Percentiles rank a stretch among this genome's conserved stretches.
Evolutionary conservation across 345 rosid genomes (phyloP).

Genomic region (Eucalyptus sp.): DNA sequence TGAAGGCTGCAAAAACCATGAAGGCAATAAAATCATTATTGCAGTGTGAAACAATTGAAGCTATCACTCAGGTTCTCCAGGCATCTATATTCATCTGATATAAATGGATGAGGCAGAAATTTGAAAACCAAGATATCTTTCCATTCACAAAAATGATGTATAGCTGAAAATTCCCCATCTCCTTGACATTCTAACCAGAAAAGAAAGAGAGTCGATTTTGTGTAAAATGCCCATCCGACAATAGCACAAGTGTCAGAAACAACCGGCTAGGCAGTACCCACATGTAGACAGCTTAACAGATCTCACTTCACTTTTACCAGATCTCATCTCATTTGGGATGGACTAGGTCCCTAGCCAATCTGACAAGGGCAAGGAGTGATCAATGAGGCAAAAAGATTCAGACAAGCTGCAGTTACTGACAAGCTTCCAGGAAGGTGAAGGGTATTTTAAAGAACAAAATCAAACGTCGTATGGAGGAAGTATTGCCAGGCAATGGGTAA

Average conservation of each 20-base stretch:
- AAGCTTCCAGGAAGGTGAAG: not conserved
- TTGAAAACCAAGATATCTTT: not conserved
- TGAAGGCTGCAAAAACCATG: conserved; percentile 63
- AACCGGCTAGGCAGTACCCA: not conserved
- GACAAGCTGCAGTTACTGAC: not conserved
- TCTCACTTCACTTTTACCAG: not conserved
- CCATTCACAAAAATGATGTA: not conserved
- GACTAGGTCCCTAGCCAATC: not conserved
- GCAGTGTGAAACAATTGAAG: not conserved
- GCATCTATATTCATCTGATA: not conserved
- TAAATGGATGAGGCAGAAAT: not conserved
- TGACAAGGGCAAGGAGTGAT: not conserved
- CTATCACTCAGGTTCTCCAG: not conserved
- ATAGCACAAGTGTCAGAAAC: not conserved
- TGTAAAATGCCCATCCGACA: not conserved
- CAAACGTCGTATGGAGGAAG: not conserved
- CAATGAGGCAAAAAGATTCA: not conserved
- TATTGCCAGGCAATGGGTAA: not conserved
- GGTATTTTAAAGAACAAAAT: not conserved
- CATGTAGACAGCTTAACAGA: not conserved
- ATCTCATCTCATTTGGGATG: not conserved
- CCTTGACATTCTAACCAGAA: not conserved
- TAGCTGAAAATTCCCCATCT: not conserved
- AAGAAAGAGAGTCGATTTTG: not conserved
- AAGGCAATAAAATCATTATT: not conserved